These are phyloP conservation scores for Xerocomellus chrysenteron DNA, from an alignment of 768 basidiomycete genomes.

Conservation along the genomic window DNA sequence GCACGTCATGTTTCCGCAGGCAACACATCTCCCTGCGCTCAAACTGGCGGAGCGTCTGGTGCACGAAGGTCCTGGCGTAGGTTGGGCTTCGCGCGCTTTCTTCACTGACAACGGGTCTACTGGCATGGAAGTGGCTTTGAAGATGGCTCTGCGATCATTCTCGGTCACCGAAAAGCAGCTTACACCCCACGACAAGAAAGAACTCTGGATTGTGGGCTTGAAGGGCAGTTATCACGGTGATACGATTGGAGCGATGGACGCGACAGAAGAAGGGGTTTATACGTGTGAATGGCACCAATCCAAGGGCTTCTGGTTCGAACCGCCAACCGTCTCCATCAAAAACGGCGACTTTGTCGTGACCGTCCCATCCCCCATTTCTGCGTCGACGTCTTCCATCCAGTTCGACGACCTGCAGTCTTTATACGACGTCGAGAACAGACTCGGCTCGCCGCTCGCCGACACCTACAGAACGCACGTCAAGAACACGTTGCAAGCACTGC, in stretches of 20 bases:
- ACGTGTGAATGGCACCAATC: constrained; percentile 96
- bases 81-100: constrained; percentile 91
- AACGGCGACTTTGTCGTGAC: constrained; percentile 55
- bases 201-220: constrained; percentile 78
- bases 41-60: constrained; percentile 79
- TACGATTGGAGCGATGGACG: constrained; percentile 97
- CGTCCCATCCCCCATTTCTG: constrained; percentile 50
- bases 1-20: constrained; percentile 94
- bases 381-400: constrained; percentile 22
- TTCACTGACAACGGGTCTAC: constrained; percentile 96
- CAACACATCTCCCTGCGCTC: constrained; percentile 83
- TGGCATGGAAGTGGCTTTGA: constrained; percentile 95
- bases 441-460: constrained; percentile 58
- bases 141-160: constrained; percentile 88
- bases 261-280: constrained; percentile 87
- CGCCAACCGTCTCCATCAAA: constrained; percentile 73
- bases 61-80: constrained; percentile 72
- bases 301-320: constrained; percentile 91
- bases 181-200: constrained; percentile 40
- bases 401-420: constrained; percentile 51
- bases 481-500: constrained; percentile 48
- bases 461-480: constrained; percentile 61
- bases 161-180: constrained; percentile 38
- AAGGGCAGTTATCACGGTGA: constrained; percentile 97
- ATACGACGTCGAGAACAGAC: constrained; percentile 69